Evolutionary conservation across 495 filamentous ascomycete species (phyloP), one percentile per base, ranked within the genome.

Genomic region (Apiosordaria backusii): DNA sequence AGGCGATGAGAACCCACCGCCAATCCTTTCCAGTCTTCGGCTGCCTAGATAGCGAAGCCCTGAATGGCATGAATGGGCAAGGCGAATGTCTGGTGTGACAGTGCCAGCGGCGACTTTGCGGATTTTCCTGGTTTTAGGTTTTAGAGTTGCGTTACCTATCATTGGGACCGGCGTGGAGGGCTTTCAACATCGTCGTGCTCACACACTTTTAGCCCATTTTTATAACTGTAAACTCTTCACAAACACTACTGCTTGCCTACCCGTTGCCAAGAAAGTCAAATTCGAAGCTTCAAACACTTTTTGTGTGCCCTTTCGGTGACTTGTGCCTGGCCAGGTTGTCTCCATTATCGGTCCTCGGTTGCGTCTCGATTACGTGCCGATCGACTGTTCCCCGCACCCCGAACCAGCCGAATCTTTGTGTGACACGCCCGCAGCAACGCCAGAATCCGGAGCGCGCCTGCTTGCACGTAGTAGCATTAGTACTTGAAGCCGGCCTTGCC

Each of bases 301-400:
- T 45, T 45, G 35, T 45, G 35, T 45, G 35, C 35, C 9, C 35
- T 18, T 45, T 45, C 35, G 35, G 35, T 45, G 35, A 45, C 35
- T 45, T 45, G 35, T 45, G 10, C 35, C 35, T 13, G 35, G 24
- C 53, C 22, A 21, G 23, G 57, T 59, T 59, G 57, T 59, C 23
- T 59, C 19, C 57, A 59, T 55, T 45, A 18, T 68, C 63, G 71
- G 64, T 68, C 66, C 70, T 70, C 67, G 67, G 71, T 67, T 72
- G 71, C 66, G 65, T 64, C 52, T 57, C 52, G 16, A 61, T 63
- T 59, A 23, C 57, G 53, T 67, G 60, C 66, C 54, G 63, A 71
- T 61, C 63, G n/a, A 26, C 62, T 50, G 61, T 68, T 69, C 68
- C 66, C 68, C 70, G 67, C 67, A 70, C 64, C 68, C 58, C 25